Evolutionary conservation across 2,329 filamentous ascomycete species (phyloP), one percentile per base, ranked within the genome.

Genomic region (Colletotrichum endophyticum): DNA sequence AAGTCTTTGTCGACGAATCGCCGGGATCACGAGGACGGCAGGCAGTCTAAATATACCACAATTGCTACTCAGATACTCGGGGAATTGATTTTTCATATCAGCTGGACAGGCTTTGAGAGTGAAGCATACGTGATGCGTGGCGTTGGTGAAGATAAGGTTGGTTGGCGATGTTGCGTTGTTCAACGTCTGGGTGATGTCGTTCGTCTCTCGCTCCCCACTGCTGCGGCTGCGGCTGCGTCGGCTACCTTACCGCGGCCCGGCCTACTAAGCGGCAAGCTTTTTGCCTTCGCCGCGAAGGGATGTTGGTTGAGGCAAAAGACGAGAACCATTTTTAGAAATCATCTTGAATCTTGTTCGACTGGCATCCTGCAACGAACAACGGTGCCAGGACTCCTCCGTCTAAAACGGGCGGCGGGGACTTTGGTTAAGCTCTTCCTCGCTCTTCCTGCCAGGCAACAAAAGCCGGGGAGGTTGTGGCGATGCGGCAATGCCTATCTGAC

Each of bases 11-110:
- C 4, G 49, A 19, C 27, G 34, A 27, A 28, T 16, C 8, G 27
- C 25, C 39, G 30, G 44, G 44, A 30, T 66, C 64, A 76, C 74
- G 74, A 76, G 70, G 70, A 66, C 34, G 13, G 32, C 6, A 27
- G 49, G 30, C 39, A 32, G 59, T 74, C 64, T 70, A 74, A 76
- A 59, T 70, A 76, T 74, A 76, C 32, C 73, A 76, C 56, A n/a
- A 36, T 56, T 27, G 15, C 30, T n/a, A 39, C 49, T 44, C 7
- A 12, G 16, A 15, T 15, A 61, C 44, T 32, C 9, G 19, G n/a
- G 57, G 53, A 28, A 53, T 53, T 53, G 11, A 53, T 36, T 32
- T 63, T 32, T 15, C 16, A 9, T 30, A n/a, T 44, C 34, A 53
- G 68, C 68, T 63, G 36, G 27, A 27, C 34, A 30, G 49, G 56